These are phyloP conservation scores for Thalassia testudinum DNA, from an alignment of 116 monocot species.

Conservation along the genomic window DNA sequence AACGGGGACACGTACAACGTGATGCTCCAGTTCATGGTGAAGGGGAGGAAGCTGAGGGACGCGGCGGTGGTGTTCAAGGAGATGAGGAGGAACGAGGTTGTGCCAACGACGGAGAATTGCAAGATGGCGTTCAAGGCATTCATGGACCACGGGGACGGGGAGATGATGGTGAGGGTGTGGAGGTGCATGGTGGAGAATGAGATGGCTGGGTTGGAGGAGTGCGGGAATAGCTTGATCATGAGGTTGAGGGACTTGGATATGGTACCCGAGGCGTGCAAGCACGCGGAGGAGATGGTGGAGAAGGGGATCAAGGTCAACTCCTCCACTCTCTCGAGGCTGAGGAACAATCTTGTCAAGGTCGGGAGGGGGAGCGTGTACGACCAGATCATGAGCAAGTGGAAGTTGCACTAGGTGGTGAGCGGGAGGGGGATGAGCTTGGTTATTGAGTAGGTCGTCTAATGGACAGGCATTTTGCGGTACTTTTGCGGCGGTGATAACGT, in stretches of 20 bases:
- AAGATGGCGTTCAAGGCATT: constrained; percentile 15
- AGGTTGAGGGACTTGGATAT: constrained; percentile 16
- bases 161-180: constrained; percentile 32
- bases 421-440: too few relatives aligned
- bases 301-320: constrained; percentile 48
- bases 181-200: constrained; percentile 33
- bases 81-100: constrained; percentile 60
- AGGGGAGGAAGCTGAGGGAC: constrained; percentile 20
- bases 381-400: constrained; percentile 49
- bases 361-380: constrained; percentile 38
- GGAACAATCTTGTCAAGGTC: constrained; percentile 19
- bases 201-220: constrained; percentile 21
- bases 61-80: constrained; percentile 28
- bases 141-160: constrained; percentile 18
- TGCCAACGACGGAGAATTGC: constrained; percentile 25
- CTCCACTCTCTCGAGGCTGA: constrained; percentile 41
- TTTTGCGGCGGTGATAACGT: too few relatives aligned
- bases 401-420: constrained; percentile 9
- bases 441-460: too few relatives aligned
- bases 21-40: constrained; percentile 30
- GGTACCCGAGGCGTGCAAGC: constrained; percentile 57
- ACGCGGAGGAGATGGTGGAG: constrained; percentile 53
- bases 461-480: too few relatives aligned
- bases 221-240: constrained; percentile 32
- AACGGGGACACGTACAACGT: constrained; percentile 32